Evolutionary conservation across 768 basidiomycete genomes (phyloP), one percentile per base, ranked within the genome.

Genomic region (Kwoniella sp.): DNA sequence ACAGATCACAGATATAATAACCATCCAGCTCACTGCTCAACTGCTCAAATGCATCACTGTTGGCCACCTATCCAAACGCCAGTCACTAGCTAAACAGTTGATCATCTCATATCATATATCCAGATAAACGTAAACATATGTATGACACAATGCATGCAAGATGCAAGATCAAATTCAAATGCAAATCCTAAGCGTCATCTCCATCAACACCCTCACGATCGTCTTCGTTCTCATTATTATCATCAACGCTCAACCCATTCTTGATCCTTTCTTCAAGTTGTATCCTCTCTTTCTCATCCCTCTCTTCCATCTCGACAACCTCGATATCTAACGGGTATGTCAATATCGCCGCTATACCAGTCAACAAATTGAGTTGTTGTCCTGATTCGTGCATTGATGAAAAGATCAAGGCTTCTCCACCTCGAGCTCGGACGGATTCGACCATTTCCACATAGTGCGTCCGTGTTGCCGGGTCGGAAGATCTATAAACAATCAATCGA

Each of bases 321-420:
- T 99, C 96, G 7, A 98, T 82, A 74, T 99, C 96, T 27, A 99
- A 82, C 3, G 96, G 96, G 79, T 93, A 99, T 0, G 92, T 97
- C 51, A 99, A 81, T 57, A 99, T 91, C 1, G 96, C 96, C 22
- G 95, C 95, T 22, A 98, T 86, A 1, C 96, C 96, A 8, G 92
- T 94, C 44, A 98, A 78, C 68, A 94, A 90, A 77, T 97, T 96
- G n/a, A 99, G 83, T 77, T 99, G 96, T 84, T 97, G 93, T 15
- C 96, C 96, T 22, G 91, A 92, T 81, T 99, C 96, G 77, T 99
- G 96, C 96, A 99, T 98, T 73, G 93, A 97, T 3, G 95, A 98
- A 80, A 98, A 99, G 68, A 97, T 93, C 21, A 97, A 83, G 5
- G 93, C 93, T 76, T 98, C 94, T 25, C 88, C 95, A 25, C 93